phyloP scores from a whole-genome alignment of 257 asterid species.

The Handroanthus guayacan region DNA sequence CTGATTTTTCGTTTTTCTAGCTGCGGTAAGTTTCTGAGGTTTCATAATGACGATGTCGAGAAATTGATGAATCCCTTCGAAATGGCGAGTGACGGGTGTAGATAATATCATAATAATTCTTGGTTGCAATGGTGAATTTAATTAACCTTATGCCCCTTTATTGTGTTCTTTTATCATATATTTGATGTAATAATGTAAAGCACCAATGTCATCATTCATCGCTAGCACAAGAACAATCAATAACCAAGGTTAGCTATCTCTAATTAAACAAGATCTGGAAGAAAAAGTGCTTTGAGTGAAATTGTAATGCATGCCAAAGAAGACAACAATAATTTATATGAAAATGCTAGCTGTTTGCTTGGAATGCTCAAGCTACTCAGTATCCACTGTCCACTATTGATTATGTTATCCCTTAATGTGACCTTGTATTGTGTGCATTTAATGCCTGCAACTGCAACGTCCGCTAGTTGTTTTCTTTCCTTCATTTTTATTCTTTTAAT shows the following conservation, averaged over 20 bases:
- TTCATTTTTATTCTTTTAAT: too few relatives aligned
- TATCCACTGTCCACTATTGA: slow-evolving; percentile 19
- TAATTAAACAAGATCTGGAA: not conserved
- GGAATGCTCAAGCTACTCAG: slow-evolving; percentile 26
- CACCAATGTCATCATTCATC: slow-evolving; percentile 8
- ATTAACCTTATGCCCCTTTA: slow-evolving; percentile 22
- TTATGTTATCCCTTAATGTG: slow-evolving; percentile 24
- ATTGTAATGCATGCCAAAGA: not conserved
- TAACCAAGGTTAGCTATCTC: slow-evolving; percentile 3
- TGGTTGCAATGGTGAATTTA: slow-evolving; percentile 34
- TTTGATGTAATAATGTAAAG: slow-evolving; percentile 5
- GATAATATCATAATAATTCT: slow-evolving; percentile 51
- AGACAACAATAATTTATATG: slow-evolving; percentile 18
- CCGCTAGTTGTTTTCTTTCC: not conserved
- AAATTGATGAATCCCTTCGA: slow-evolving; percentile 36
- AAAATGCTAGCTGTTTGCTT: slow-evolving; percentile 26
- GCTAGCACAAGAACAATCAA: not conserved
- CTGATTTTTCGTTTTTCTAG: slow-evolving; percentile 21
- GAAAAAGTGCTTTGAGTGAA: not conserved
- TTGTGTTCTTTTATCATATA: not conserved
- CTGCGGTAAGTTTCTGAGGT: slow-evolving; percentile 40
- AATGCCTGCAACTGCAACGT: slow-evolving; percentile 29
- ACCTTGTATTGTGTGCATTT: slow-evolving; percentile 37
- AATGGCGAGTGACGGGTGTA: slow-evolving; percentile 39
- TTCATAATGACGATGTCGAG: slow-evolving; percentile 33